Evolutionary conservation across 345 rosid species (phyloP).

Genomic region (Cardamine resedifolia): DNA sequence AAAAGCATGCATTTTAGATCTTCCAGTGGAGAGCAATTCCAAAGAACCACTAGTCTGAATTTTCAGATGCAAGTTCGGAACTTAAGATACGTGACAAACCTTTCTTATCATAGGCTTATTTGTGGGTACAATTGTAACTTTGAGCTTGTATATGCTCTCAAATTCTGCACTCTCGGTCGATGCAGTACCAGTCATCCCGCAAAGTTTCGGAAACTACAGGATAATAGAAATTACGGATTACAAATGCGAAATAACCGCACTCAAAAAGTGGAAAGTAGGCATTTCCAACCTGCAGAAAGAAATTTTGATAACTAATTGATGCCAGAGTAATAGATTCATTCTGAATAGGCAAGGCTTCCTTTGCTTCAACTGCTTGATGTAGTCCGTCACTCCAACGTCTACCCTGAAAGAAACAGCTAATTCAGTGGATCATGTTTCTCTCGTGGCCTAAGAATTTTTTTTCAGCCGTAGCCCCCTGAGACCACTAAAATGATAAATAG

Average conservation of each 20-base stretch:
- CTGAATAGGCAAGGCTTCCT: slow-evolving; percentile 95
- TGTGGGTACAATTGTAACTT: slow-evolving; percentile 94
- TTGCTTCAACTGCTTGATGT: slow-evolving; percentile 99
- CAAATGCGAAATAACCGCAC: slow-evolving; percentile 12
- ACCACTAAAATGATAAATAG: not conserved
- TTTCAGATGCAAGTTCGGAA: slow-evolving; percentile 15
- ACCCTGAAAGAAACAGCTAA: slow-evolving; percentile 52
- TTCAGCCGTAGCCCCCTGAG: slow-evolving; percentile 8
- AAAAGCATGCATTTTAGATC: not conserved
- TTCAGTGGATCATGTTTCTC: not conserved
- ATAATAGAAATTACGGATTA: slow-evolving; percentile 15
- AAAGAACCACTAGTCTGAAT: not conserved
- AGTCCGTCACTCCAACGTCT: slow-evolving; percentile 99
- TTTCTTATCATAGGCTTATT: slow-evolving; percentile 97
- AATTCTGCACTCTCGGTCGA: slow-evolving; percentile 96
- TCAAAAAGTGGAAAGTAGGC: slow-evolving; percentile 22
- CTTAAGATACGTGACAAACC: slow-evolving; percentile 47
- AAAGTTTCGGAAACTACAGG: slow-evolving; percentile 88
- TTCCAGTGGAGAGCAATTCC: not conserved
- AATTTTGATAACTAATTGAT: slow-evolving; percentile 95
- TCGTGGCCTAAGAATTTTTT: not conserved
- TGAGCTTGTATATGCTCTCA: slow-evolving; percentile 97
- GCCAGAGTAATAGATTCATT: slow-evolving; percentile 95
- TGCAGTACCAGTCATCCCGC: slow-evolving; percentile 99
- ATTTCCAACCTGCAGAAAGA: slow-evolving; percentile 87